Evolutionary conservation across 495 filamentous ascomycete genomes (phyloP), one percentile per base, ranked within the genome.

Genomic region (Clohesyomyces aquaticus): DNA sequence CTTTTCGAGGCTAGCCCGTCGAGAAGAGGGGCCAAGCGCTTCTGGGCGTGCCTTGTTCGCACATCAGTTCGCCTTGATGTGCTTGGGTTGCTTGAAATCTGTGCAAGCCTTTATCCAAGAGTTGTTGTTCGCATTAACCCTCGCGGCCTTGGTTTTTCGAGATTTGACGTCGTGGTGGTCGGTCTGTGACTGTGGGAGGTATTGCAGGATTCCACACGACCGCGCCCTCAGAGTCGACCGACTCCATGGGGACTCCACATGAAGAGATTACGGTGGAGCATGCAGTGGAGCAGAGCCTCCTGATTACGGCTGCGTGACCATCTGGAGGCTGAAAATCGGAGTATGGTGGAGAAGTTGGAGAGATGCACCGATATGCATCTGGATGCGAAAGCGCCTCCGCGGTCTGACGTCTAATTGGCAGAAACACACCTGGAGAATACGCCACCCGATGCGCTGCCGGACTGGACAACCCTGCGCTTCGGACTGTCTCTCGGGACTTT

Each of bases 51-150:
- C 28, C 55, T 58, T 46, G 41, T 58, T 47, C 42, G 4, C 11
- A 19, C 55, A 47, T 41, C 18, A 58, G 22, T 22, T 47, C 19
- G 6, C 32, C 19, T 22, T 47, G n/a, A n/a, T n/a, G n/a, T n/a
- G n/a, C n/a, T n/a, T 38, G 21, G 29, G 21, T 46, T 27, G 38
- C 55, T 47, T 58, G 55, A 11, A n/a, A 16, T 58, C 27, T 55
- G 38, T 16, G 27, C 35, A 19, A 38, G 21, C 19, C 22, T 32
- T 21, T 19, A 10, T 14, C 32, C 14, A 6, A 6, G 14, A 38
- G 6, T 6, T 38, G 14, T 38, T 38, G 6, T 38, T 38, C 6
- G 32, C 6, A 38, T 38, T 6, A 38, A 38, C 32, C n/a, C n/a
- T n/a, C n/a, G n/a, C n/a, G n/a, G n/a, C n/a, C n/a, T n/a, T n/a